Evolutionary conservation across 1,284 basidiomycete species (phyloP), one percentile per base, ranked within the genome.

Genomic region (Mycosarcoma mackinlayi): DNA sequence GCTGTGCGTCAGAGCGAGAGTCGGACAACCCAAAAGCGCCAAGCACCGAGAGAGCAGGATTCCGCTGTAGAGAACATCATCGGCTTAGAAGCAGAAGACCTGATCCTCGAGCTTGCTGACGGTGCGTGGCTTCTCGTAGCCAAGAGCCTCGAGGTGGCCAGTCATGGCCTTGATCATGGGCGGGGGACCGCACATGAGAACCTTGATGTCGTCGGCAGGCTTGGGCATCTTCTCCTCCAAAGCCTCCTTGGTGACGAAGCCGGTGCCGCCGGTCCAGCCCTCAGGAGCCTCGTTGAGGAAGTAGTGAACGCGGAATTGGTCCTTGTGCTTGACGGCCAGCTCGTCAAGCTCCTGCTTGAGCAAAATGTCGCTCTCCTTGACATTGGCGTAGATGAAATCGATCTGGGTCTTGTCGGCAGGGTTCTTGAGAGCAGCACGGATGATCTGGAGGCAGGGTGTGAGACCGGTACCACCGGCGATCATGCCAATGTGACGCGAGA

Each of bases 91-190:
- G 60, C 60, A 74, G 55, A 79, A 79, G 58, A 79, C 77, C 47
- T 79, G 77, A 55, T 73, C 70, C 28, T 70, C 60, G 39, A 74
- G 57, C 71, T 83, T 76, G 72, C 74, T 77, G 83, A 97, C 87
- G n/a, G 92, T 88, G 72, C 91, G 88, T 14, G 95, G 92, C 38
- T 89, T 88, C 44, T 92, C 89, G 86, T 93, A 97, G 71, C 89
- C 89, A 76, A 98, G 88, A 53, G 90, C 91, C 27, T 88, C 89
- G 24, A 98, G 88, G 83, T 95, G 90, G 87, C 91, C 93, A 87
- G 97, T 97, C 93, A 98, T 97, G 42, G 94, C 95, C 51, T 86
- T 87, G 83, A 96, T 90, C 95, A 98, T 98, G 8, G 94, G 94
- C 21, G 94, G 94, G 58, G 95, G 95, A 47, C 92, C 84, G 59